Base-by-base conservation (phyloP, 805 yeast species). In the Gaillardinia entomophila region DNA sequence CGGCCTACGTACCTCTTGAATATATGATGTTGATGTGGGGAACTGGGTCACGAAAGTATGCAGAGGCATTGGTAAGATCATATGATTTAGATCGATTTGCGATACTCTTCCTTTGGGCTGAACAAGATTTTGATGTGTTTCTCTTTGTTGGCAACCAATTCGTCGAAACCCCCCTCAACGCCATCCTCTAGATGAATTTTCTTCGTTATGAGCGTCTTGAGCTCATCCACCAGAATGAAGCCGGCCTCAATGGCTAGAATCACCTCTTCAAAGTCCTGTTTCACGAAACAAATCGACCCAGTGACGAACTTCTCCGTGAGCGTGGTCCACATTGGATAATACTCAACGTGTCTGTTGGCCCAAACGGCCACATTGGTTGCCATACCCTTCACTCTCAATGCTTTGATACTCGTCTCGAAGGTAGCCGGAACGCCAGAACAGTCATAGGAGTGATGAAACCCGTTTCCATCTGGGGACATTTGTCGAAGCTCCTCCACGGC, bases 281-380 rank as follows among this genome's bases (percentile, higher is more conserved):
- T 64, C 3, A 71, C 69, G 48, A 78, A 77, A 37, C 82, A 76
- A 64, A 77, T 75, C 2, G 82, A 75, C 2, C 83, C 85, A 27
- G 76, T 66, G 24, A 73, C 57, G 28, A 52, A 53, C 46, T 74
- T 78, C 49, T 79, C 85, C 33, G 67, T 66, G 43, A 67, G 57
- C 4, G 81, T 71, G 13, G 75, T 53, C 40, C 65, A 68, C 79
- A 75, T 77, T 34, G 80, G 81, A 41, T 62, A 62, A 47, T 67
- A 71, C 12, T 58, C 59, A 16, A 71, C 55, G 6, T 76, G 68
- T 24, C 65, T 57, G 28, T 67, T 63, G 14, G 79, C 76, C 82
- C 82, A 79, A 27, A 79, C 73, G 4, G 85, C 85, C 34, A 79
- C 70, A 51, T 78, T 79, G 19, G 75, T 73, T n/a, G 77, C 72